These are phyloP conservation scores for Pyrrhoderma lamaoense DNA, from an alignment of 1,284 basidiomycete species.

Conservation along the genomic window DNA sequence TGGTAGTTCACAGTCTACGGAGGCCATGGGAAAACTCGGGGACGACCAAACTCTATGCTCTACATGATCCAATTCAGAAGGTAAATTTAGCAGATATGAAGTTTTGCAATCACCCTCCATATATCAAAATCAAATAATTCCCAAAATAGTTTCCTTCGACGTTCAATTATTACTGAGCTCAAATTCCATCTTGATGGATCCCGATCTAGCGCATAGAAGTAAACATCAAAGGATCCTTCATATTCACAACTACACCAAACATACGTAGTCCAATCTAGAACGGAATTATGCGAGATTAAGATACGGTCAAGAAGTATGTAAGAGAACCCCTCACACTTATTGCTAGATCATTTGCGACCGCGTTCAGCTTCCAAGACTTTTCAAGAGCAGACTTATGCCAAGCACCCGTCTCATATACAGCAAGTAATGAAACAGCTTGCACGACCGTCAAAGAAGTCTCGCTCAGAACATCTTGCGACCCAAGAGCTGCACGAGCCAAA, in stretches of 20 bases:
- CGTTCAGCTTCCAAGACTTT: slow-evolving; percentile 16
- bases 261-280: slow-evolving; percentile 21
- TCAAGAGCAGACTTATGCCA: slow-evolving; percentile 2
- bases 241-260: too few relatives aligned
- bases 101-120: slow-evolving; percentile 6
- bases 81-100: too few relatives aligned
- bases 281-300: not conserved
- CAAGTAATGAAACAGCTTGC: slow-evolving; percentile 17
- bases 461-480: slow-evolving; percentile 16
- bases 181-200: slow-evolving; percentile 13
- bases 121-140: slow-evolving; percentile 4
- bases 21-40: slow-evolving; percentile 1
- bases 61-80: too few relatives aligned
- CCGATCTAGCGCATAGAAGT: slow-evolving; percentile 3
- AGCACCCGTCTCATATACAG: slow-evolving; percentile 9
- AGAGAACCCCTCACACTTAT: slow-evolving; percentile 16
- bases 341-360: slow-evolving; percentile 13
- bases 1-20: slow-evolving; percentile 13
- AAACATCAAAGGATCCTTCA: not conserved
- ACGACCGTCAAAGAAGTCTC: slow-evolving; percentile 16
- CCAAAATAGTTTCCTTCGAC: slow-evolving; percentile 12
- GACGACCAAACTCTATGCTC: slow-evolving; percentile 11
- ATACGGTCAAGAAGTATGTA: slow-evolving; percentile 2
- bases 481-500: slow-evolving; percentile 17
- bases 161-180: slow-evolving; percentile 3